phyloP scores from a whole-genome alignment of 2,329 filamentous ascomycete species.

The Waltergamsia citrina region DNA sequence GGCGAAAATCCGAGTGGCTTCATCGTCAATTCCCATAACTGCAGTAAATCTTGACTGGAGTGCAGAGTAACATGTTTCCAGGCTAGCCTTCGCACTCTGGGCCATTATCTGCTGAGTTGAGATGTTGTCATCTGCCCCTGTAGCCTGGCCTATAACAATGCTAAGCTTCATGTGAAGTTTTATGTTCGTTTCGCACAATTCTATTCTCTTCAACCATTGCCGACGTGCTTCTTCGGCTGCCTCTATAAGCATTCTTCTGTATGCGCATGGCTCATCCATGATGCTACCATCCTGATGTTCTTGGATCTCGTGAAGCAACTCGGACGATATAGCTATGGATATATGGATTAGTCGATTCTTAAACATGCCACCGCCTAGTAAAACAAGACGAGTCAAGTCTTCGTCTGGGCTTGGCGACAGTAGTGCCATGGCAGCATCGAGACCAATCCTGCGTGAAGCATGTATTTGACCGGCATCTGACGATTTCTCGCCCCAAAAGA shows the following conservation, averaged over 20 bases:
- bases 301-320: slow-evolving; percentile 29
- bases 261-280: slow-evolving; percentile 20
- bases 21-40: no score
- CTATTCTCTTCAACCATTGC: no score
- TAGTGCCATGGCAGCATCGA: slow-evolving; percentile 30
- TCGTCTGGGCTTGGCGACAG: slow-evolving; percentile 23
- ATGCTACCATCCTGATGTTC: slow-evolving; percentile 20
- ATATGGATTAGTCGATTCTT: no score
- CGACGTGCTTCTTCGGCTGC: slow-evolving; percentile 21
- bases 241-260: slow-evolving; percentile 15
- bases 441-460: slow-evolving; percentile 35
- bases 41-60: no score
- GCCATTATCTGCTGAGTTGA: no score
- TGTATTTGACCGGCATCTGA: slow-evolving; percentile 32
- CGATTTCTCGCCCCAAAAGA: slow-evolving; percentile 34
- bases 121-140: no score
- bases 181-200: slow-evolving; percentile 35
- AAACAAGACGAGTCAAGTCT: slow-evolving; percentile 25
- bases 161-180: slow-evolving; percentile 29
- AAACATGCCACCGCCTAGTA: no score
- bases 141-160: slow-evolving; percentile 28
- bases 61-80: no score
- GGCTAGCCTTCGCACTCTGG: no score
- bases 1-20: no score
- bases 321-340: slow-evolving; percentile 24